Evolutionary conservation across 805 yeast genomes (phyloP), one percentile per base, ranked within the genome.

Genomic region (Cyberlindnera suaveolens): DNA sequence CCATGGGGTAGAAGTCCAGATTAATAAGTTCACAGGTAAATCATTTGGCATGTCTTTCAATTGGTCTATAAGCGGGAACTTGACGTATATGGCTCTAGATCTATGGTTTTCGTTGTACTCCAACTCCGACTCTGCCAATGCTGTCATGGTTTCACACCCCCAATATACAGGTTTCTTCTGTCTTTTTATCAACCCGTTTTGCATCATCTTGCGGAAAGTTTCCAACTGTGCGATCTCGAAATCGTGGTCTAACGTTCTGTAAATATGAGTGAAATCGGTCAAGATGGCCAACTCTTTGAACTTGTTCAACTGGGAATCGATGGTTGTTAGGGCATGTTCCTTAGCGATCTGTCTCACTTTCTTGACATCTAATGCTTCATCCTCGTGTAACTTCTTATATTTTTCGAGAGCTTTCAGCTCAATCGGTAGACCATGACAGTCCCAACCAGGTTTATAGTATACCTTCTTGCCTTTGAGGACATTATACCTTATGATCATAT

Each of bases 1-100:
- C 99, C 99, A 93, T 0, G 99, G 97, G 1, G 99, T 93, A 1
- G 96, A 90, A 0, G 99, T 93, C 99, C 99, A 93, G 44, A 93
- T 87, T 47, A 85, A 56, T 6, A 71, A 74, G 18, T 48, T 41
- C 1, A 71, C 34, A 1, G 27, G 27, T 11, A 23, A 23, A 23
- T 23, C 27, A 23, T 23, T 23, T 23, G 27, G 27, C 1, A 62
- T 40, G 2, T 45, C 44, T 4, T 48, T 42, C 1, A 70, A 56
- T 1, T 56, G 48, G 0, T 52, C 52, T 0, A 64, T 48, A 2
- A 81, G 49, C 9, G 89, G 89, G 51, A 85, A 89, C 51, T 76
- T 79, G 7, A 85, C 78, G 57, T 73, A 80, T 0, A 77, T 79
- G 3, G 96, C 82, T 5, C 68, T 75, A 0, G 95, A 84, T 35